A percentile compares a stretch with the other conserved stretches of the same genome.
Evolutionary conservation across 1,284 basidiomycete species (phyloP).

Genomic region (Mycena citricolor): DNA sequence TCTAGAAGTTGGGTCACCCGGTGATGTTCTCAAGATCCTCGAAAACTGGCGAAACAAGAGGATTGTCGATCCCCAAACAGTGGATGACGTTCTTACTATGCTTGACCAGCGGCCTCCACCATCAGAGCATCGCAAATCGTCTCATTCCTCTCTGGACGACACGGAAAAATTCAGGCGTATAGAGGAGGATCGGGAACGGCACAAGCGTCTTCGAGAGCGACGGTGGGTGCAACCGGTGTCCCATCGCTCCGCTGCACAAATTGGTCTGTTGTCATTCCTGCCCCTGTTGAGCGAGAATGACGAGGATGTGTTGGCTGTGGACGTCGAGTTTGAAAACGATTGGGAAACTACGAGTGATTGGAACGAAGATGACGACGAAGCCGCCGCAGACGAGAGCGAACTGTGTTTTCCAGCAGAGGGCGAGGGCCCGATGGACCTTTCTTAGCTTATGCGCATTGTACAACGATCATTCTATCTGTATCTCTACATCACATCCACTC

Average conservation of each 20-base stretch:
- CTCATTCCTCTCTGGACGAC: conserved; percentile 53
- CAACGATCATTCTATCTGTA: too few species aligned
- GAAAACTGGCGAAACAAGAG: conserved; percentile 86
- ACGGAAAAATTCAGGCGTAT: conserved; percentile 84
- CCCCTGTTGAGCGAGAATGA: conserved; percentile 48
- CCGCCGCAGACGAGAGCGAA: conserved; percentile 64
- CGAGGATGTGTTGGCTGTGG: conserved; percentile 57
- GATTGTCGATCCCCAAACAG: conserved; percentile 72
- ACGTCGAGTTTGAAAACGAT: conserved; percentile 90
- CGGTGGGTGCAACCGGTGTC: conserved; percentile 87
- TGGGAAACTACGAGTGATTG: conserved; percentile 90
- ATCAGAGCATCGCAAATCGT: conserved; percentile 26
- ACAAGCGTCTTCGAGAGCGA: conserved; percentile 89
- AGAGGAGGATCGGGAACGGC: conserved; percentile 92
- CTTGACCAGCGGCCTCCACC: conserved; percentile 46
- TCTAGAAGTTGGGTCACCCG: neutral
- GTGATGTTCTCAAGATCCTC: conserved; percentile 62
- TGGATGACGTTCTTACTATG: conserved; percentile 62
- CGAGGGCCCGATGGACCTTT: conserved; percentile 56
- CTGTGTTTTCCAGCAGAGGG: conserved; percentile 59
- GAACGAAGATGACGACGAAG: conserved; percentile 85
- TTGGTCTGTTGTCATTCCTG: conserved; percentile 58
- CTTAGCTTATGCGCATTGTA: too few species aligned
- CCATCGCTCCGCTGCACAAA: conserved; percentile 43
- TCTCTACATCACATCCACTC: too few species aligned